A percentile compares a stretch with the other conserved stretches of the same genome.
Evolutionary conservation across 1,284 basidiomycete genomes (phyloP).

Genomic region (Rhodotorula sp.): DNA sequence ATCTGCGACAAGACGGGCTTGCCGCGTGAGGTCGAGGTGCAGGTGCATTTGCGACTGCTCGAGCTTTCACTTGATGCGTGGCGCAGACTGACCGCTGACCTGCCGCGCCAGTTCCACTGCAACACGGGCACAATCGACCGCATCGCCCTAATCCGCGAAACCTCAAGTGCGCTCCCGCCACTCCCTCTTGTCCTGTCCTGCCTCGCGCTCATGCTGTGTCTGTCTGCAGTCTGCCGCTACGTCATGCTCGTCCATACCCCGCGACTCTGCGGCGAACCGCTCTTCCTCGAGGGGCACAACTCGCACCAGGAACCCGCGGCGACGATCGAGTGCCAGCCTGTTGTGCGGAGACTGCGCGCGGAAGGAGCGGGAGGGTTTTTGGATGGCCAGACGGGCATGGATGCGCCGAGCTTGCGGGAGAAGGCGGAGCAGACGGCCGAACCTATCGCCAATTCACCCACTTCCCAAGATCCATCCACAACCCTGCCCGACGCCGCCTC

Average conservation of each 20-base stretch:
- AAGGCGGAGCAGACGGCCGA: not conserved
- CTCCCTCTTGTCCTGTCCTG: conserved; percentile 49
- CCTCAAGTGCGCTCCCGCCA: conserved; percentile 57
- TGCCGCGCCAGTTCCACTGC: conserved; percentile 73
- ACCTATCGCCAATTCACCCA: not conserved
- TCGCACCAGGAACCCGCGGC: conserved; percentile 8
- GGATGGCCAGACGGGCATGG: too few species aligned
- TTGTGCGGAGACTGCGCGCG: conserved; percentile 4
- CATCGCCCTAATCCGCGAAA: conserved; percentile 86
- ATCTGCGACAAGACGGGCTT: conserved; percentile 84
- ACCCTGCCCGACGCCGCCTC: not conserved
- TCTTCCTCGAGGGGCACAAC: conserved; percentile 57
- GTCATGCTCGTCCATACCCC: conserved; percentile 89
- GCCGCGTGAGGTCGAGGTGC: conserved; percentile 83
- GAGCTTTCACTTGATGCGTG: conserved; percentile 2
- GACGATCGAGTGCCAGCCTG: conserved; percentile 32
- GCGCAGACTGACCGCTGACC: not conserved
- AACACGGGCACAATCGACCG: conserved; percentile 58
- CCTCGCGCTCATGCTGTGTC: not conserved
- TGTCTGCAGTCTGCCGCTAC: conserved; percentile 62
- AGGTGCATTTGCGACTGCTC: conserved; percentile 57
- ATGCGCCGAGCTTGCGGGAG: not conserved
- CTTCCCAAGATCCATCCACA: not conserved
- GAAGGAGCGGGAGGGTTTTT: not conserved
- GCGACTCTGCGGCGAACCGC: conserved; percentile 82